Evolutionary conservation across 2,329 filamentous ascomycete genomes (phyloP), one percentile per base, ranked within the genome.

Genomic region (Phialophora macrospora): DNA sequence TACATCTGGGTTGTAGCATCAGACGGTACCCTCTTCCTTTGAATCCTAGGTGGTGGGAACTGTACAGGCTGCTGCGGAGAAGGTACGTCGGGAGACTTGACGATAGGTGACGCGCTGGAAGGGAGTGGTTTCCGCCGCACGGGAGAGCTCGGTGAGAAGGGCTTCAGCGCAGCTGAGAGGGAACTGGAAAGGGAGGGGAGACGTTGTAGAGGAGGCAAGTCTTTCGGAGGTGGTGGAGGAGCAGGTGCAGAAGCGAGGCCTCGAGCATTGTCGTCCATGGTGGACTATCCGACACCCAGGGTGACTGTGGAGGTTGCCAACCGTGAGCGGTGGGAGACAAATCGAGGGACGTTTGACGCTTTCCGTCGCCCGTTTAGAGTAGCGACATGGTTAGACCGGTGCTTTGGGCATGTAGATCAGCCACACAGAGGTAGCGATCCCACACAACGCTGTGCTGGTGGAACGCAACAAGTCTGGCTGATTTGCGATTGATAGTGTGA

Each of bases 111-210:
- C 68, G 79, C 78, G 76, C 80, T 80, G 66, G 78, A 76, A 67
- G 84, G 84, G 68, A 87, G 75, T 72, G 84, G 83, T 74, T 86
- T 86, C 71, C 84, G 80, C 71, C 80, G 80, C 65, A 85, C 77
- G 67, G 79, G 77, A 70, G 77, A 77, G 60, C 30, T 44, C 17
- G 65, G 54, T 2, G 69, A 69, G 60, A 69, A 65, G 22, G 65
- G 67, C 44, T 67, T 69, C 56, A 69, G 57, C 24, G 67, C 60
- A 32, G 59, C 60, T 2, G 58, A 52, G 30, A 60, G 41, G 48
- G 58, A 26, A 22, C n/a, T 60, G 24, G 67, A 59, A 48, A 67
- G 62, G n/a, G 65, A 69, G 34, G 67, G 60, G 30, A 66, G 60
- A 60, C 67, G 67, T 51, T 64, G 65, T 17, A 68, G 58, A 59